Percentiles rank a stretch among this genome's conserved stretches.
These are phyloP conservation scores for Bipolaris oryzae DNA, from an alignment of 2,329 filamentous ascomycete species.

Conservation along the genomic window DNA sequence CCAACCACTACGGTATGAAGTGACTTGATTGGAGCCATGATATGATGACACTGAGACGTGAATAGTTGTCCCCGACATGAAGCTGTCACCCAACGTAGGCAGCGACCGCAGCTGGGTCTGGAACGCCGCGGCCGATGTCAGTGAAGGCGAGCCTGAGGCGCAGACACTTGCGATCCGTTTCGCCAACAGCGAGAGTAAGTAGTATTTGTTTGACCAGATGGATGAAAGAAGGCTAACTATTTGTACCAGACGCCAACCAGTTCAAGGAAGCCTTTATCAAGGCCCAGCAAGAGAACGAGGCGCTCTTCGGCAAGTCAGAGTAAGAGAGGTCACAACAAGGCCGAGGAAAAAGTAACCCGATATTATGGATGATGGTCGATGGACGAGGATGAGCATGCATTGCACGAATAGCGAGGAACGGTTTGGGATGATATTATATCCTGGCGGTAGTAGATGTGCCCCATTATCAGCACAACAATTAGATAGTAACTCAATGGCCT, in stretches of 20 bases:
- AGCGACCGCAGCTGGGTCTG: conserved; percentile 99
- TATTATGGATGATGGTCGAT: not conserved
- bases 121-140: conserved; percentile 97
- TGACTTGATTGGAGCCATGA: conserved; percentile 11
- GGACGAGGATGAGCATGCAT: conserved; percentile 22
- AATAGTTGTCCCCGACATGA: conserved; percentile 95
- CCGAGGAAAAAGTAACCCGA: conserved; percentile 18
- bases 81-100: conserved; percentile 95
- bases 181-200: conserved; percentile 90
- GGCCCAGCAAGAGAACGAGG: conserved; percentile 95
- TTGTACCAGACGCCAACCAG: conserved; percentile 77
- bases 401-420: conserved; percentile 38
- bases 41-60: conserved; percentile 27
- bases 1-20: conserved; percentile 94
- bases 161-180: conserved; percentile 96
- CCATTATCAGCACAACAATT: conserved; percentile 45
- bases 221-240: conserved; percentile 35
- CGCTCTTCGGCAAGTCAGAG: conserved; percentile 67
- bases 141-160: conserved; percentile 95
- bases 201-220: conserved; percentile 47
- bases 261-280: conserved; percentile 99
- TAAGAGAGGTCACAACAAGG: conserved; percentile 45
- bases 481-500: conserved; percentile 44
- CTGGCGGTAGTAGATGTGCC: conserved; percentile 36
- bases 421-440: conserved; percentile 36